phyloP scores from a whole-genome alignment of 257 asterid genomes.

The Voacanga thouarsii region DNA sequence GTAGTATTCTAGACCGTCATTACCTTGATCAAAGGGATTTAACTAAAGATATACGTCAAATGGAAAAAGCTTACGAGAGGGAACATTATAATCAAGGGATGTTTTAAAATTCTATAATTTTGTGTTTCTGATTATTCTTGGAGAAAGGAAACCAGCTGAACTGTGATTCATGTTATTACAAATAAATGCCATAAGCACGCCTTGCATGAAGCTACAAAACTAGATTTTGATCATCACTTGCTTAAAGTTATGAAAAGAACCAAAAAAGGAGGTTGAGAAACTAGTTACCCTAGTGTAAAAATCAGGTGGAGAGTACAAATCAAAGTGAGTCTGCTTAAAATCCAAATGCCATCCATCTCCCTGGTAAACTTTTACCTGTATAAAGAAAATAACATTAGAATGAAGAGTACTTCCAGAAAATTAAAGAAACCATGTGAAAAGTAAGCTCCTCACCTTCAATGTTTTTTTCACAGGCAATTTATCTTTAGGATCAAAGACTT shows the following conservation, averaged over 20 bases:
- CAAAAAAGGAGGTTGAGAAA: neutral
- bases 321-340: slow-evolving; percentile 87
- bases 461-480: slow-evolving; percentile 54
- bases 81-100: neutral
- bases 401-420: slow-evolving; percentile 13
- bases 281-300: slow-evolving; percentile 71
- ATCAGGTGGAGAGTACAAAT: slow-evolving; percentile 80
- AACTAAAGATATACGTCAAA: neutral
- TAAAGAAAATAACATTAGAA: slow-evolving; percentile 5
- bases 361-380: slow-evolving; percentile 78
- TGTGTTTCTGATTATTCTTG: neutral
- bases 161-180: neutral
- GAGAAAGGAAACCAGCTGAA: neutral
- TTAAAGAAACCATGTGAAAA: neutral
- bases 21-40: neutral
- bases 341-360: slow-evolving; percentile 97
- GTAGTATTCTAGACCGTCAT: neutral
- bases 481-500: slow-evolving; percentile 54
- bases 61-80: neutral
- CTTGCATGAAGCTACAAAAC: neutral
- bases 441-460: slow-evolving; percentile 45
- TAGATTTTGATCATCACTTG: neutral
- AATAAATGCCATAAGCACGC: neutral
- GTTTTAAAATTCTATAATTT: neutral
- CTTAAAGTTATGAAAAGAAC: neutral